Base-by-base conservation (phyloP, 1,284 basidiomycete genomes). In the Apiotrichum veenhuisii region DNA sequence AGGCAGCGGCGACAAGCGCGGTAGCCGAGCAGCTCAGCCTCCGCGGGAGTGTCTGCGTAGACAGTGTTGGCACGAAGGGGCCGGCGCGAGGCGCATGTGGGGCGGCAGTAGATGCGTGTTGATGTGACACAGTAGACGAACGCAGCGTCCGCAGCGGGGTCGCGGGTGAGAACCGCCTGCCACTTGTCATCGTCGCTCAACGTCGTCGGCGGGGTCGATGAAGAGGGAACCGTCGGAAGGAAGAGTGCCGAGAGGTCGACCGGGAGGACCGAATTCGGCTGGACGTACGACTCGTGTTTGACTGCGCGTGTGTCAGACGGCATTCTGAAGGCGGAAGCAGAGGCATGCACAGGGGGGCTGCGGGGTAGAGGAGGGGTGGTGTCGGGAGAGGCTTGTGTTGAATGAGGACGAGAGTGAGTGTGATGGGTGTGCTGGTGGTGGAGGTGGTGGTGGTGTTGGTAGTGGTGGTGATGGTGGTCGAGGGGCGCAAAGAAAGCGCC, bases 61-160 rank as follows among this genome's bases (percentile, higher is more conserved):
- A 40, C 41, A 17, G 48, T 48, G 34, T 55, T 55, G 25, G 25
- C 30, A 7, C 41, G 47, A 2, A 50, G 41, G 3, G 53, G 46
- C 17, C 53, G 26, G 33, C 53, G 45, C 1, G 41, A 44, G 15
- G 53, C 47, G 25, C 53, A 55, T 3, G 53, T 55, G 20, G 53
- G 53, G 25, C 53, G 53, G 25, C 53, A 55, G 47, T 49, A 55
- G 46, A 55, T 55, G 33, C 41, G 47, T 8, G 53, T 55, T 9
- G 47, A 44, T 9, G 41, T 44, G 17, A 55, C 53, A 25, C 53
- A 55, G 53, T 55, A 55, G 18, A 55, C 53, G 17, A 55, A 55
- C 8, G 53, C 53, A 12, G 46, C 33, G 34, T 50, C 47, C 0
- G 53, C 53, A 9, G 47, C 47, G 9, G 46, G 46, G 34, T 55